Conservation (phyloP, 192 early-diverging fungal species). For the Coemansia sp. region DNA sequence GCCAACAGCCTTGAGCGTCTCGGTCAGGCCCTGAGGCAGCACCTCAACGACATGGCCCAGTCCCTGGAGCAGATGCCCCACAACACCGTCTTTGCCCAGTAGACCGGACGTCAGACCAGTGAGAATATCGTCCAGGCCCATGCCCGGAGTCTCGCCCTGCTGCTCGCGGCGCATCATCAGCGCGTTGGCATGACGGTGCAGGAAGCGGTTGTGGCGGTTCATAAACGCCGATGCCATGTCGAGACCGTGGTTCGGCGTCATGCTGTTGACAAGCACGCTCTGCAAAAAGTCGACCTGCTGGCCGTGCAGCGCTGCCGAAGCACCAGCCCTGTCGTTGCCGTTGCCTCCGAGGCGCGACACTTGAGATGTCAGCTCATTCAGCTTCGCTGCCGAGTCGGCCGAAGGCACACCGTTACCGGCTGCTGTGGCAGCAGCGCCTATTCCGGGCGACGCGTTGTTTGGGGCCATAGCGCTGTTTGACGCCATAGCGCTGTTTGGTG, state of each 20-base stretch:
- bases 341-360: constrained; percentile 44
- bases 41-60: constrained; percentile 50
- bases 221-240: constrained; percentile 34
- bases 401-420: constrained; percentile 37
- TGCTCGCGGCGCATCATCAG: constrained; percentile 25
- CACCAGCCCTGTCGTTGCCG: constrained; percentile 18
- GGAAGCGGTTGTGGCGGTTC: constrained; percentile 40
- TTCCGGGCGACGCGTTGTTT: background rate
- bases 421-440: constrained; percentile 22
- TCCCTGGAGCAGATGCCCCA: constrained; percentile 45
- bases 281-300: constrained; percentile 54
- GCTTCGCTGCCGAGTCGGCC: constrained; percentile 38
- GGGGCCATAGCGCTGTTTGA: background rate
- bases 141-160: constrained; percentile 23
- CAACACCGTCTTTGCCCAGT: constrained; percentile 41
- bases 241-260: constrained; percentile 24
- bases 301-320: constrained; percentile 48
- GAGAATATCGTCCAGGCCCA: constrained; percentile 42
- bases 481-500: background rate
- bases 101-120: constrained; percentile 34
- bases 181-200: constrained; percentile 27
- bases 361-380: constrained; percentile 42
- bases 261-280: constrained; percentile 41
- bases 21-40: constrained; percentile 40
- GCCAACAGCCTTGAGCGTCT: constrained; percentile 52